These are phyloP conservation scores for Podosphaera aphanis DNA, from an alignment of 2,329 filamentous ascomycete species.

Conservation along the genomic window DNA sequence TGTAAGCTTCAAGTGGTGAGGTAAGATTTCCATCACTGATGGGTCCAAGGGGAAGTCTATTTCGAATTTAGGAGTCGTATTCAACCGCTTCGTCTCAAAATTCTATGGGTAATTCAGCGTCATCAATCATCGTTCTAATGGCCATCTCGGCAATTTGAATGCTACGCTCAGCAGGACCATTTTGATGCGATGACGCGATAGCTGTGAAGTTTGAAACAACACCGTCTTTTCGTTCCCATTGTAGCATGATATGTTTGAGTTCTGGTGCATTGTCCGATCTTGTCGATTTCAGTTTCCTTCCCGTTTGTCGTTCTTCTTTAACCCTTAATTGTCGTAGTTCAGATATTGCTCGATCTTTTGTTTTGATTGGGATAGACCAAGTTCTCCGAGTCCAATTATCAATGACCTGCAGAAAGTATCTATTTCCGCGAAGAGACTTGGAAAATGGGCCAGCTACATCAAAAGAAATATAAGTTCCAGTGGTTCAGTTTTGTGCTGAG, in stretches of 20 bases:
- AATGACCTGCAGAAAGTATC: background rate
- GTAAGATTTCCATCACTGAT: too few relatives aligned
- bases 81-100: too few relatives aligned
- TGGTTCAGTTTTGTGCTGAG: background rate
- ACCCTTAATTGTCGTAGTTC: background rate
- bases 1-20: too few relatives aligned
- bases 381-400: background rate
- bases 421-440: background rate
- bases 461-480: slow-evolving; percentile 1
- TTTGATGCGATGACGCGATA: background rate
- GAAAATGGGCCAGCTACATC: background rate
- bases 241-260: background rate
- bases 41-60: too few relatives aligned
- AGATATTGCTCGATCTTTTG: background rate
- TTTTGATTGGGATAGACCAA: background rate
- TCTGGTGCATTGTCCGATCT: background rate
- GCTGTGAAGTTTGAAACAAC: background rate
- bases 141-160: too few relatives aligned
- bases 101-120: too few relatives aligned
- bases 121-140: too few relatives aligned
- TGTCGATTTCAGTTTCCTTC: background rate
- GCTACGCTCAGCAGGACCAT: background rate
- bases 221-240: slow-evolving; percentile 1
- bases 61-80: too few relatives aligned
- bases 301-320: background rate